phyloP scores from a whole-genome alignment of 116 monocot species.

The Posidonia oceanica region DNA sequence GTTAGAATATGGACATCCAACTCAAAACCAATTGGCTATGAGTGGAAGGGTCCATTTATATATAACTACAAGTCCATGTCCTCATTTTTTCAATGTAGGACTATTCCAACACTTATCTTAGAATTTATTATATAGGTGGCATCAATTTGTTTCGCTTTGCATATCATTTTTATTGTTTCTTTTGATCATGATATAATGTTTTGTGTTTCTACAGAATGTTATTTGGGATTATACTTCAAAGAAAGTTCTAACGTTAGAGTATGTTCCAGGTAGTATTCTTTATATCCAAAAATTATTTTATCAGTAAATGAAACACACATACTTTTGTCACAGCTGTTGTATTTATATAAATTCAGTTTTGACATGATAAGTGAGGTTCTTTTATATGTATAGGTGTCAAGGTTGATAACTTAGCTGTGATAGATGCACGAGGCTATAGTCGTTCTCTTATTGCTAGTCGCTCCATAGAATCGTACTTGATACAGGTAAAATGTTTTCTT shows the following conservation, averaged over 20 bases:
- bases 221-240: conserved; percentile 86
- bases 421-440: conserved; percentile 62
- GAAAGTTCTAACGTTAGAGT: conserved; percentile 89
- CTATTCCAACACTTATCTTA: too few relatives aligned
- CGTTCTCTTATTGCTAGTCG: conserved; percentile 72
- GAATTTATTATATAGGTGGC: not conserved
- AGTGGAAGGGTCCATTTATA: too few relatives aligned
- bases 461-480: conserved; percentile 86
- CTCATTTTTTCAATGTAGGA: too few relatives aligned
- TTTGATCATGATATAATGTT: not conserved
- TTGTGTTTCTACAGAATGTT: conserved; percentile 35
- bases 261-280: conserved; percentile 63
- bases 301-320: too few relatives aligned
- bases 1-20: too few relatives aligned
- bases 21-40: too few relatives aligned
- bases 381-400: conserved; percentile 53
- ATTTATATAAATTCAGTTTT: not conserved
- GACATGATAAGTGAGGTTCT: too few relatives aligned
- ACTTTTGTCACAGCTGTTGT: not conserved
- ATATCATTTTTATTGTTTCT: not conserved
- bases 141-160: not conserved
- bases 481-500: conserved; percentile 56
- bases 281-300: not conserved
- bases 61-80: too few relatives aligned
- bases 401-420: conserved; percentile 50